Evolutionary conservation across 345 rosid species (phyloP).

Genomic region (Heritiera littoralis): DNA sequence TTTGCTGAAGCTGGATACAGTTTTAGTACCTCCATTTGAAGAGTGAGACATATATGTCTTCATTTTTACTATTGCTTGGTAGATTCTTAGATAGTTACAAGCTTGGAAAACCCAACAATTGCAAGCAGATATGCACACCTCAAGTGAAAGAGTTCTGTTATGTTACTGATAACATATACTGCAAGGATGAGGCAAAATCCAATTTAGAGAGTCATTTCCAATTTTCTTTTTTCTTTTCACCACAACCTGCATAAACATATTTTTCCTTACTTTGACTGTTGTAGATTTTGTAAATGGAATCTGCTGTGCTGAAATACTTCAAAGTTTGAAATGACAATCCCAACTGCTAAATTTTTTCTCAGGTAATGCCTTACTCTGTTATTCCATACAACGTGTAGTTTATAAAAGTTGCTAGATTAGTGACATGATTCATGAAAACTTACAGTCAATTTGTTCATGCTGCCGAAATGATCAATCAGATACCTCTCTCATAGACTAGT

Average conservation of each 20-base stretch:
- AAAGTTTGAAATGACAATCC: slow-evolving; percentile 50
- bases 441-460: slow-evolving; percentile 26
- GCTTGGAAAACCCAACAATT: neutral
- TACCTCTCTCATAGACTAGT: neutral
- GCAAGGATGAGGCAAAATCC: too few relatives aligned
- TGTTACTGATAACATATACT: too few relatives aligned
- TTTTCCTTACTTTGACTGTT: too few relatives aligned
- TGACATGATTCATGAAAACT: slow-evolving; percentile 3
- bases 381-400: neutral
- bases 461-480: slow-evolving; percentile 29
- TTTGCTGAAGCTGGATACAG: slow-evolving; percentile 69
- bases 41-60: neutral
- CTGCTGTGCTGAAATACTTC: too few relatives aligned
- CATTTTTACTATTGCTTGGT: slow-evolving; percentile 14
- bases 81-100: slow-evolving; percentile 10
- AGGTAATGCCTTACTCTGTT: slow-evolving; percentile 43
- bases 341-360: slow-evolving; percentile 77
- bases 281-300: too few relatives aligned
- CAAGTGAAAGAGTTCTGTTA: too few relatives aligned
- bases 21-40: slow-evolving; percentile 38
- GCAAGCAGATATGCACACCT: too few relatives aligned
- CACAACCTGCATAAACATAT: too few relatives aligned
- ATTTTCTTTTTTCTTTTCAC: too few relatives aligned
- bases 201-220: too few relatives aligned
- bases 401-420: neutral